Base-by-base conservation (phyloP, 768 basidiomycete species). In the Tylopilus rubrobrunneus region DNA sequence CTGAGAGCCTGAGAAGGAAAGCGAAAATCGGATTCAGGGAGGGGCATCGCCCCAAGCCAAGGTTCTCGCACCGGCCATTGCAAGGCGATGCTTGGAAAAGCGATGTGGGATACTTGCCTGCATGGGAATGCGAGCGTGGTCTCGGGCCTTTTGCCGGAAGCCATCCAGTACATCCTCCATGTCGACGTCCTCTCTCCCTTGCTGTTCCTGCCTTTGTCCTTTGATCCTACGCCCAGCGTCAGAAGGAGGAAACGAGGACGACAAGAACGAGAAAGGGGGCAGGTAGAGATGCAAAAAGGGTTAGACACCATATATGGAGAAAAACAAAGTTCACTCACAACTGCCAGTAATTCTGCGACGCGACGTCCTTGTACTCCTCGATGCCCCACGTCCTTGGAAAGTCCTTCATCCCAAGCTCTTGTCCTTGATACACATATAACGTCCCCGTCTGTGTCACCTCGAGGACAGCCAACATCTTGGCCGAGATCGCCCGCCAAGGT, bases 291-390 rank as follows among this genome's bases (percentile, higher is more conserved):
- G 2, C 9, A 7, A 23, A 23, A 2, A 4, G 39, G 19, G 17
- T 4, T 9, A 40, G 39, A 5, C 2, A 40, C 37, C 37, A 17
- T 8, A 19, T 15, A 2, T 3, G 3, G 10, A 17, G 10, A 23
- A 11, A 41, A 23, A 5, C 11, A 23, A 23, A 23, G 5, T 9
- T 0, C 12, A 68, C 78, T 37, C 48, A 83, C 85, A 73, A 62
- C 3, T 76, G 71, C 75, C 79, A 86, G 59, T 78, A 83, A 60
- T 84, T 85, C 57, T 77, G 74, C 5, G 81, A 74, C 34, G 82
- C 82, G 39, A 85, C 77, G 49, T 88, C 88, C 62, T 84, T 84
- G 68, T 88, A 90, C 61, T 87, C 85, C 52, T 87, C 83, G 23
- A 87, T 74, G 1, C 78, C 80, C 87, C 87, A 90, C 15, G 68